Conservation (phyloP, 2,329 filamentous ascomycete species). For the Pseudogymnoascus sp. region DNA sequence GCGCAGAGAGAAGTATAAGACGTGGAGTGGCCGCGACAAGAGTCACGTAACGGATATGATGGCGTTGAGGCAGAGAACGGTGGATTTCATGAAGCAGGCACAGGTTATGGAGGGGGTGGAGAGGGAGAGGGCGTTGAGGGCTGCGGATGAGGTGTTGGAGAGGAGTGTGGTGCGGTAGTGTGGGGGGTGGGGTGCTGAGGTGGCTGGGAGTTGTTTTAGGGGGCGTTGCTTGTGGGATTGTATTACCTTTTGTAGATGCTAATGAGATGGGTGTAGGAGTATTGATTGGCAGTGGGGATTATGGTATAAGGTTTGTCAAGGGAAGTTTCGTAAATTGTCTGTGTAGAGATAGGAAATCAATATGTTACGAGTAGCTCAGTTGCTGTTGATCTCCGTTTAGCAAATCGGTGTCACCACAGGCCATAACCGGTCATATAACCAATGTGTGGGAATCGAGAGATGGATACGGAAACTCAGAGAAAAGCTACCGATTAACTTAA, state of each 20-base stretch:
- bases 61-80: slow-evolving; percentile 23
- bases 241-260: background rate
- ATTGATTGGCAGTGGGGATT: background rate
- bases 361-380: background rate
- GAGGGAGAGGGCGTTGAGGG: slow-evolving; percentile 20
- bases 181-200: too few species aligned
- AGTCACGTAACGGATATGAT: slow-evolving; percentile 9
- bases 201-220: background rate
- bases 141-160: slow-evolving; percentile 12
- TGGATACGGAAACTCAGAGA: too few species aligned
- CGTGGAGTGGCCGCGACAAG: slow-evolving; percentile 28
- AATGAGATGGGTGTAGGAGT: background rate
- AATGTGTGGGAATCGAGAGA: background rate
- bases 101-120: slow-evolving; percentile 20
- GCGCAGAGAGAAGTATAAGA: slow-evolving; percentile 20
- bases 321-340: background rate
- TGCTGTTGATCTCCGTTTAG: background rate
- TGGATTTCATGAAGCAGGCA: slow-evolving; percentile 20
- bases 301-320: background rate
- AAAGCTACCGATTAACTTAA: background rate
- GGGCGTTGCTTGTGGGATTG: background rate
- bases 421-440: background rate
- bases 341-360: background rate
- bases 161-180: background rate
- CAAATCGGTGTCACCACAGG: background rate